phyloP scores from a whole-genome alignment of 2,329 filamentous ascomycete genomes.

The Trichoderma simmonsii region DNA sequence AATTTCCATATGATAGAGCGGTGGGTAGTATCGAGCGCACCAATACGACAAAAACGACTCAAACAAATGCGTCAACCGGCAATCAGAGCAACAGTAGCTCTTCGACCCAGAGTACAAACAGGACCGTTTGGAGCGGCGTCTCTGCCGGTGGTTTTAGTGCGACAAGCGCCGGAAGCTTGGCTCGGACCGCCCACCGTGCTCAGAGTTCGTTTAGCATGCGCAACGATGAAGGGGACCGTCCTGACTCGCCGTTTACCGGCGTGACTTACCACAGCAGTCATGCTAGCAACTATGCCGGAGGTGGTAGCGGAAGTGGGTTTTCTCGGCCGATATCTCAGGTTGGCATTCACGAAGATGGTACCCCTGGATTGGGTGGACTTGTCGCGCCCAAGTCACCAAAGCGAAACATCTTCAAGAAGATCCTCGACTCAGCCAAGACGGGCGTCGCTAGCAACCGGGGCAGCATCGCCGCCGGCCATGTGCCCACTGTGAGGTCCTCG shows the following conservation, averaged over 20 bases:
- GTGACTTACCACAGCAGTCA: slow-evolving; percentile 92
- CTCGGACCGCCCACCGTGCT: slow-evolving; percentile 65
- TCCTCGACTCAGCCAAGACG: slow-evolving; percentile 90
- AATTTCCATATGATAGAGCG: slow-evolving; percentile 75
- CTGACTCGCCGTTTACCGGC: slow-evolving; percentile 67
- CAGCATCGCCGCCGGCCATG: slow-evolving; percentile 63
- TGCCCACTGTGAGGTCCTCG: slow-evolving; percentile 44
- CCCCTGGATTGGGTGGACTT: slow-evolving; percentile 73
- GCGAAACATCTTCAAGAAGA: slow-evolving; percentile 91
- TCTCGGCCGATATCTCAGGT: slow-evolving; percentile 64
- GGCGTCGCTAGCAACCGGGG: slow-evolving; percentile 86
- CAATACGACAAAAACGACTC: slow-evolving; percentile 83
- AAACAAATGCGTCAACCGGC: slow-evolving; percentile 72
- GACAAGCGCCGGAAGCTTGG: slow-evolving; percentile 91
- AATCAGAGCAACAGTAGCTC: slow-evolving; percentile 70
- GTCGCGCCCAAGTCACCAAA: slow-evolving; percentile 73
- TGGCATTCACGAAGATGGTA: slow-evolving; percentile 62
- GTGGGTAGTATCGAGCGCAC: slow-evolving; percentile 70
- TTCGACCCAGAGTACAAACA: slow-evolving; percentile 73
- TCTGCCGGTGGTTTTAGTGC: slow-evolving; percentile 90
- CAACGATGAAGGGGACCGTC: slow-evolving; percentile 53
- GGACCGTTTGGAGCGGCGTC: slow-evolving; percentile 88
- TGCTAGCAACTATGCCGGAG: slow-evolving; percentile 48
- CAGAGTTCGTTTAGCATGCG: slow-evolving; percentile 64
- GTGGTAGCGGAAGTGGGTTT: slow-evolving; percentile 17